These are phyloP conservation scores for Bryopsis sp. DNA, from an alignment of 139 green algal genomes.

Conservation along the genomic window DNA sequence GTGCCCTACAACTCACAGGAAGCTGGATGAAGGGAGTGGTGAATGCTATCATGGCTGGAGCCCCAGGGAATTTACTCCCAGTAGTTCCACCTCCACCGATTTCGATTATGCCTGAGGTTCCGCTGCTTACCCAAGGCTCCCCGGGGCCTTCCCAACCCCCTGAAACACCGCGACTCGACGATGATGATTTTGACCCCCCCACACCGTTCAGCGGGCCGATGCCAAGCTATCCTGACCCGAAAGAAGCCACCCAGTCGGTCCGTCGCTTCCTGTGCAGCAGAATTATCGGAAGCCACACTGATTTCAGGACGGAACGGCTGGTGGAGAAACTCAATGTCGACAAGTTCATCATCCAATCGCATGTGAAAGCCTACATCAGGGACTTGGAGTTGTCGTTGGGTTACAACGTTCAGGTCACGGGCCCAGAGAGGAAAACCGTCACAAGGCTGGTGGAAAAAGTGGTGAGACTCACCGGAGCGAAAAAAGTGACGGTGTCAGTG, in stretches of 20 bases:
- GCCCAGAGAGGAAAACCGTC: constrained; percentile 12
- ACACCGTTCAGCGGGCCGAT: too few relatives aligned
- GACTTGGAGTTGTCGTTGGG: constrained; percentile 2
- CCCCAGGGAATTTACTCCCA: too few relatives aligned
- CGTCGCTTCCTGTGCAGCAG: background rate
- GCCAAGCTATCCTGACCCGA: background rate
- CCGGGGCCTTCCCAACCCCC: too few relatives aligned
- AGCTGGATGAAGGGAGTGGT: background rate
- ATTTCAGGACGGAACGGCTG: background rate
- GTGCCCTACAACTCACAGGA: background rate
- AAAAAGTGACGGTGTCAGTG: constrained; percentile 14
- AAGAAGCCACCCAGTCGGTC: background rate
- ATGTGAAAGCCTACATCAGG: background rate
- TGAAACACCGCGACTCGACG: too few relatives aligned
- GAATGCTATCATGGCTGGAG: background rate
- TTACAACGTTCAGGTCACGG: background rate
- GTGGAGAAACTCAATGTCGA: constrained; percentile 8
- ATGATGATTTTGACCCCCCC: too few relatives aligned
- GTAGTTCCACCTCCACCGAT: too few relatives aligned
- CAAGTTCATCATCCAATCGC: background rate
- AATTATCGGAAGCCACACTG: background rate
- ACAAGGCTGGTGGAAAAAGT: background rate
- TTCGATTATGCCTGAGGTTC: too few relatives aligned
- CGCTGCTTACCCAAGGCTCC: too few relatives aligned
- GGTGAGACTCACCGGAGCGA: background rate